These are phyloP conservation scores for Sugiyamaella chiloensis DNA, from an alignment of 805 yeast species.

Conservation along the genomic window DNA sequence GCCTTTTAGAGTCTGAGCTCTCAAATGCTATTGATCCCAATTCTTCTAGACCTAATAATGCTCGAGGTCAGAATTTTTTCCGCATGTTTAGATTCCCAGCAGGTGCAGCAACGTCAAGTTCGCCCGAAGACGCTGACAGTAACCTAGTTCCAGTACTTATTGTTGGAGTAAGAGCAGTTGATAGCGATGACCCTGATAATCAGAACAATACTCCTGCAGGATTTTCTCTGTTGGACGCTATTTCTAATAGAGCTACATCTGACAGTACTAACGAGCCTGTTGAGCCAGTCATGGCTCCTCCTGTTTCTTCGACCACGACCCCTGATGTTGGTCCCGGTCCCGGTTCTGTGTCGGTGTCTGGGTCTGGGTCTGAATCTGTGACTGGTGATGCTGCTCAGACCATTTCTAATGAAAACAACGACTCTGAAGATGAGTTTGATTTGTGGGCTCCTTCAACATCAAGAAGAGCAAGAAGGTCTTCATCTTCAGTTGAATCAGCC, in stretches of 20 bases:
- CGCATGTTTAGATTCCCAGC: slow-evolving; percentile 35
- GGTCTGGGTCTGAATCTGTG: neutral
- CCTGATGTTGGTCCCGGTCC: neutral
- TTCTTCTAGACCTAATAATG: neutral
- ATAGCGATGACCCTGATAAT: slow-evolving; percentile 15
- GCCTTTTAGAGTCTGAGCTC: slow-evolving; percentile 40
- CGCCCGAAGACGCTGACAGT: slow-evolving; percentile 9
- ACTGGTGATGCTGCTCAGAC: neutral
- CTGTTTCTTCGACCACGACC: neutral
- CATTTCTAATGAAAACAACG: neutral
- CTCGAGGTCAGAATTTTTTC: slow-evolving; percentile 24
- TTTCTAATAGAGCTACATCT: slow-evolving; percentile 7
- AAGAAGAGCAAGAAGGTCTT: neutral
- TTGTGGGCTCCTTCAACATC: neutral
- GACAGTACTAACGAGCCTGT: neutral
- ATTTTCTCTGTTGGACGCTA: slow-evolving; percentile 19
- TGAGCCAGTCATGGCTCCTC: neutral
- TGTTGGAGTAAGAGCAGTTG: slow-evolving; percentile 47
- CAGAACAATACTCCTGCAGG: slow-evolving; percentile 2
- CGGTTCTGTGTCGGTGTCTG: neutral
- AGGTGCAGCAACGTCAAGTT: slow-evolving; percentile 21
- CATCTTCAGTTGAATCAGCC: neutral
- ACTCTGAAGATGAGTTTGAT: slow-evolving; percentile 3
- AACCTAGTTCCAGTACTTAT: slow-evolving; percentile 45
- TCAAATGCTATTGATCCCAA: slow-evolving; percentile 21